Evolutionary conservation across 1,139 yeast species (phyloP), one percentile per base, ranked within the genome.

Genomic region (Geotrichum fermentans): DNA sequence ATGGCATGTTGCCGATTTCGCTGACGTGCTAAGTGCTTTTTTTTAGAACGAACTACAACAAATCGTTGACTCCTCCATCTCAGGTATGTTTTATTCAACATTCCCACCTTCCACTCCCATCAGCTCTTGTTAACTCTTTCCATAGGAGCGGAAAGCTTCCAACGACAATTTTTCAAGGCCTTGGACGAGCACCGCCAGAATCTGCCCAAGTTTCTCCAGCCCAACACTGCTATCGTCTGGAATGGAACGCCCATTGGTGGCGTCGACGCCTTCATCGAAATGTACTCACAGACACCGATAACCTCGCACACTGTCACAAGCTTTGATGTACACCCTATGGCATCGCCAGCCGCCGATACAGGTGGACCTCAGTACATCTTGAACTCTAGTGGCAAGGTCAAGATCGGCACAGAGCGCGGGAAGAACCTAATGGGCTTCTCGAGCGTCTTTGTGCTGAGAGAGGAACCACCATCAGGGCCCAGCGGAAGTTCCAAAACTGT

Each of bases 201-300:
- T 41, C 56, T 63, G n/a, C 50, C 55, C 34, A 49, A 55, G 26
- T 56, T 57, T 43, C 43, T 67, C 13, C 44, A 52, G 14, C 63
- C 65, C 13, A 56, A 56, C 20, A 60, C 68, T 4, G 64, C 69
- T 18, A 58, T 68, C 21, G 66, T 68, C 17, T 68, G 70, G 70
- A 65, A 67, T 52, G 72, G 72, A 16, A 63, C 61, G 18, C 71
- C 72, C n/a, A 55, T 68, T 14, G 67, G 60, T 16, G 72, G 72
- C n/a, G 53, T 58, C 5, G 69, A 64, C 24, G 61, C 64, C 14
- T 66, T 68, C 39, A 35, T 57, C 35, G 60, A 60, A 34, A 62
- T 66, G 65, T 54, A 61, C 50, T 41, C 55, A 2, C 54, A 56
- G 22, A 58, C 64, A 59, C 71, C 71, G 2, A n/a, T 40, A 6